Base-by-base conservation (phyloP, 1,139 yeast species). In the Saccharomyces hybrid region DNA sequence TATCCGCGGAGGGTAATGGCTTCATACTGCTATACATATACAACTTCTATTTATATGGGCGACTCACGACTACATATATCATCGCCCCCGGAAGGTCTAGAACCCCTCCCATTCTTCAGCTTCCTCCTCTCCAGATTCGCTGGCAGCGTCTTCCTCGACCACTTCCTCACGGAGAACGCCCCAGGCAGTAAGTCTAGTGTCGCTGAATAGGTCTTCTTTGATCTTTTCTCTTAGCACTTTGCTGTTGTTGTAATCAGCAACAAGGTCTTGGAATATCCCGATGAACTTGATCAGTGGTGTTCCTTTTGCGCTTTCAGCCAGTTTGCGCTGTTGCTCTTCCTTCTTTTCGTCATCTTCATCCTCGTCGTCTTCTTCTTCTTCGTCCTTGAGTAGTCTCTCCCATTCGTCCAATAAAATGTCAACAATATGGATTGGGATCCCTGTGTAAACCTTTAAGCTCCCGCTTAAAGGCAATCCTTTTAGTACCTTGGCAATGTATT, bases 371-470 rank as follows among this genome's bases (percentile, higher is more conserved):
- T 73, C 67, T 44, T 73, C 67, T 49, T 75, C 64, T 5, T 73
- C 78, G 47, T 74, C 80, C 57, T 81, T 80, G 55, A 85, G 68
- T 8, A 85, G 79, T 58, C 78, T 77, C 64, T 85, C 96, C 60
- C 93, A 74, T 71, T 93, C 99, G 64, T 91, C 98, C 48, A 88
- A 70, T 66, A 81, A 84, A 16, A 93, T 82, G 71, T 93, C 99
- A 60, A 88, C 79, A 53, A 93, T 72, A 72, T 93, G 99, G 70
- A 87, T 82, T 34, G 96, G 84, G 53, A 93, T 78, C 27, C 96
- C 96, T 61, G 79, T 80, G 49, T 95, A 85, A 46, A 84, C 76
- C 60, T 79, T 77, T 51, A 71, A 71, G 55, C 79, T 81, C 14
- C 86, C 88, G 59, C 84, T 78, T 54, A 85, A 73, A n/a, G 82